Percentiles rank a stretch among this genome's conserved stretches.
These are phyloP conservation scores for Candida railenensis DNA, from an alignment of 805 yeast species.

Conservation along the genomic window DNA sequence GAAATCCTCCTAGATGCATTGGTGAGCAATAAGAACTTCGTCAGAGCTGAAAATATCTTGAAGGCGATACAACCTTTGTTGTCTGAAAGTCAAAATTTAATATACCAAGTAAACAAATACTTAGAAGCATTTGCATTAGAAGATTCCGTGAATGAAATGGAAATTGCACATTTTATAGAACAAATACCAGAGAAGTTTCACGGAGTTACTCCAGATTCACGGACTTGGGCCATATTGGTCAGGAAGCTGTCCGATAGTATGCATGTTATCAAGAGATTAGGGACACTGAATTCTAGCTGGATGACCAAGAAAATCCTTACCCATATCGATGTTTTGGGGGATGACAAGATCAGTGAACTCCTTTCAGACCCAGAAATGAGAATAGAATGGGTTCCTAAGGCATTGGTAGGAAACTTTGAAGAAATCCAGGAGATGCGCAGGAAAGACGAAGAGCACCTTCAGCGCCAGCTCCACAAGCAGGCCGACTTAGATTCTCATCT, in stretches of 20 bases:
- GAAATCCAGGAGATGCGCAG: conserved; percentile 6
- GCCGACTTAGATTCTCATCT: conserved; percentile 16
- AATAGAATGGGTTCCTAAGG: conserved; percentile 32
- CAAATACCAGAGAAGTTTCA: conserved; percentile 22
- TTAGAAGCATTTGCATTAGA: conserved; percentile 41
- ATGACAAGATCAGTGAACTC: conserved; percentile 35
- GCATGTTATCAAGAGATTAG: conserved; percentile 8
- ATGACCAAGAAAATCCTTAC: conserved; percentile 30
- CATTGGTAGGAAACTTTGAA: conserved; percentile 28
- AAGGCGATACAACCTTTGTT: conserved; percentile 55
- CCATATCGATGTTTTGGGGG: conserved; percentile 55
- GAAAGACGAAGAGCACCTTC: conserved; percentile 7
- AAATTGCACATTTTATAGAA: conserved; percentile 43
- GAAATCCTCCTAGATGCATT: conserved; percentile 83
- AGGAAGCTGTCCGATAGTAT: conserved; percentile 6
- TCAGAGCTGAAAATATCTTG: conserved; percentile 68
- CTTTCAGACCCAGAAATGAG: conserved; percentile 23
- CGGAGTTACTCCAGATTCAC: conserved; percentile 43
- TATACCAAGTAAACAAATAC: conserved; percentile 69
- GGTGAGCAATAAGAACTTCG: conserved; percentile 59
- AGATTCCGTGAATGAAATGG: conserved; percentile 37
- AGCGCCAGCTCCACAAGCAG: conserved; percentile 9
- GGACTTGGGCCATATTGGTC: conserved; percentile 53
- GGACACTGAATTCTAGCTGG: conserved; percentile 6
- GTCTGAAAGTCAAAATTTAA: conserved; percentile 44